Evolutionary conservation across 176 grass and related monocot species (phyloP).

Genomic region (Guadua angustifolia): DNA sequence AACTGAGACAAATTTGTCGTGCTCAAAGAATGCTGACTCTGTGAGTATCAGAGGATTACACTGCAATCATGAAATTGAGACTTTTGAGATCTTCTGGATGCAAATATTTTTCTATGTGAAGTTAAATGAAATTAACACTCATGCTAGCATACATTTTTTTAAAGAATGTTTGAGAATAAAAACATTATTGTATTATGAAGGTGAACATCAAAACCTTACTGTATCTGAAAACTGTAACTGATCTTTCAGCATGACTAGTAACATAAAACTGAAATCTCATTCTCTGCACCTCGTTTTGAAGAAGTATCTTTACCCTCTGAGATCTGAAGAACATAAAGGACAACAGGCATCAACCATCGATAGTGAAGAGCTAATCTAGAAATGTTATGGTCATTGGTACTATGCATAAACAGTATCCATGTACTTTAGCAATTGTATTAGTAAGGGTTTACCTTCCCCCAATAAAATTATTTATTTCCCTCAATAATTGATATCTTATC

Average conservation of each 20-base stretch:
- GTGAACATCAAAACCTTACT: constrained; percentile 37
- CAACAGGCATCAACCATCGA: background rate
- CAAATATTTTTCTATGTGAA: constrained; percentile 9
- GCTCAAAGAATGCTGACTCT: background rate
- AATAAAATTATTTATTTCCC: no score
- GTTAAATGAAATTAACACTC: constrained; percentile 36
- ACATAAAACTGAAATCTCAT: background rate
- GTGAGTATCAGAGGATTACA: constrained; percentile 18
- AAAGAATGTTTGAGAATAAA: background rate
- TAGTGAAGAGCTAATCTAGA: constrained; percentile 18
- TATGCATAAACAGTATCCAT: no score
- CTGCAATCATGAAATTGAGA: background rate
- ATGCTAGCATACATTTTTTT: background rate
- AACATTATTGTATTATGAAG: background rate
- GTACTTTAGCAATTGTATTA: no score
- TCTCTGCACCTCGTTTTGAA: constrained; percentile 17
- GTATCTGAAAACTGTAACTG: constrained; percentile 34
- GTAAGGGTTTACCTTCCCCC: no score
- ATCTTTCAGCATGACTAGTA: constrained; percentile 5
- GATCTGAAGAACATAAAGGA: constrained; percentile 34
- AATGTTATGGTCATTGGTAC: no score
- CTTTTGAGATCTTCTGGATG: constrained; percentile 22
- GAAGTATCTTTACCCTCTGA: constrained; percentile 31
- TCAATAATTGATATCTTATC: no score
- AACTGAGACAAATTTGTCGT: constrained; percentile 18